phyloP scores from a whole-genome alignment of 305 asterid genomes.

The Fraxinus platypoda region DNA sequence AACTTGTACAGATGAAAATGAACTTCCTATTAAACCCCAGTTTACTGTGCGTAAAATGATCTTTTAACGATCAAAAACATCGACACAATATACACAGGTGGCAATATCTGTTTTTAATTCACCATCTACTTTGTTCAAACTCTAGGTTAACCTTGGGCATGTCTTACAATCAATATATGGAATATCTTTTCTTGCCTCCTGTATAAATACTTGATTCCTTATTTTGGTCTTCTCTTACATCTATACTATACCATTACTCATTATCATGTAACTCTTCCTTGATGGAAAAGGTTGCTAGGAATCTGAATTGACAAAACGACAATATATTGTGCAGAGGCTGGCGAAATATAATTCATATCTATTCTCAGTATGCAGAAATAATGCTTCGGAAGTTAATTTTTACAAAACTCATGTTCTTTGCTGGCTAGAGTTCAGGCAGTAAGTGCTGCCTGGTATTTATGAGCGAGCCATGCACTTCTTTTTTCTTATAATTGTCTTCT shows the following conservation, averaged over 20 bases:
- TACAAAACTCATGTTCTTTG: not conserved
- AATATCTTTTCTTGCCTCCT: not conserved
- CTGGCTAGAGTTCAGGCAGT: not conserved
- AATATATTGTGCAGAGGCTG: not conserved
- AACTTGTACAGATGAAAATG: not conserved
- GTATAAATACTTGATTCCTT: not conserved
- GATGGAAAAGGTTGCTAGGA: not conserved
- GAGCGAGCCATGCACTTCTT: not conserved
- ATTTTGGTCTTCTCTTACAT: not conserved
- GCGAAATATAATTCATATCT: not conserved
- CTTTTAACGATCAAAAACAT: no score
- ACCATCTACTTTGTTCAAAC: not conserved
- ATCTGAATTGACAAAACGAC: not conserved
- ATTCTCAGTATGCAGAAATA: not conserved
- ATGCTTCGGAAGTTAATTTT: conserved; percentile 2
- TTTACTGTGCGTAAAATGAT: not conserved
- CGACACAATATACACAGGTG: not conserved
- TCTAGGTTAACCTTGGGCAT: not conserved
- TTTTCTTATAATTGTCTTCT: conserved; percentile 8
- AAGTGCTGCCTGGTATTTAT: not conserved
- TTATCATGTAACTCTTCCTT: not conserved
- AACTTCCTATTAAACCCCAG: not conserved
- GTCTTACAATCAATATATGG: not conserved
- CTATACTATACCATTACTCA: not conserved
- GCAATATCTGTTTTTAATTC: not conserved